These are phyloP conservation scores for Erythrophleum ivorense DNA, from an alignment of 331 rosid species.

Conservation along the genomic window DNA sequence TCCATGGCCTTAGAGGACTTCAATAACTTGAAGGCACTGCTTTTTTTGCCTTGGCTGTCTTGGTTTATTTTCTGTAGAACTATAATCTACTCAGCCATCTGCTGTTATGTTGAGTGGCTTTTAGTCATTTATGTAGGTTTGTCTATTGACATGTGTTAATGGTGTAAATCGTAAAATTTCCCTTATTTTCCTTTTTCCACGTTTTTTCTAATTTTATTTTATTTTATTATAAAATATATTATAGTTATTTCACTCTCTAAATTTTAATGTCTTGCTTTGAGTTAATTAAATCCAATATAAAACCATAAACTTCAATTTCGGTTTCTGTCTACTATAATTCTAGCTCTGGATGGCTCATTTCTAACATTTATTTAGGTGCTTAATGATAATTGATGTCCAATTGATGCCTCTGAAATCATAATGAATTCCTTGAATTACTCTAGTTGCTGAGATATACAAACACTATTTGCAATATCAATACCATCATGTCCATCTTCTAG, in stretches of 20 bases:
- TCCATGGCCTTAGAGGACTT: not conserved
- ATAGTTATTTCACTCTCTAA: not conserved
- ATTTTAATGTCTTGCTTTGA: not conserved
- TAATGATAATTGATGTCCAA: slow-evolving; percentile 6
- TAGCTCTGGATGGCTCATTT: slow-evolving; percentile 11
- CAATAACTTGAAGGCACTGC: not conserved
- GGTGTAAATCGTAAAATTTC: not conserved
- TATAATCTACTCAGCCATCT: not conserved
- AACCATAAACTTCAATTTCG: not conserved
- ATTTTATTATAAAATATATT: not conserved
- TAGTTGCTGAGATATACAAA: slow-evolving; percentile 14
- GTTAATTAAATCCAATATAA: not conserved
- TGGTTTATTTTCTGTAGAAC: slow-evolving; percentile 8
- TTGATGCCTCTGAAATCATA: slow-evolving; percentile 17
- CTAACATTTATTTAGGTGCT: not conserved
- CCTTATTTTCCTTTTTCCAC: not conserved
- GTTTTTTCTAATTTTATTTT: not conserved
- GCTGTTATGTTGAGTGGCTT: not conserved
- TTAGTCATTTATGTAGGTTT: not conserved
- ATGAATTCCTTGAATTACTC: not conserved
- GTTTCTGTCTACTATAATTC: slow-evolving; percentile 10
- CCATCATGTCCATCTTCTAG: slow-evolving; percentile 25
- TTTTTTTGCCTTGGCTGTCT: slow-evolving; percentile 1
- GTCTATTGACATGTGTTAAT: too few species aligned
- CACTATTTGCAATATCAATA: not conserved